Base-by-base conservation (phyloP, 257 asterid species). In the Nicotiana knightiana region DNA sequence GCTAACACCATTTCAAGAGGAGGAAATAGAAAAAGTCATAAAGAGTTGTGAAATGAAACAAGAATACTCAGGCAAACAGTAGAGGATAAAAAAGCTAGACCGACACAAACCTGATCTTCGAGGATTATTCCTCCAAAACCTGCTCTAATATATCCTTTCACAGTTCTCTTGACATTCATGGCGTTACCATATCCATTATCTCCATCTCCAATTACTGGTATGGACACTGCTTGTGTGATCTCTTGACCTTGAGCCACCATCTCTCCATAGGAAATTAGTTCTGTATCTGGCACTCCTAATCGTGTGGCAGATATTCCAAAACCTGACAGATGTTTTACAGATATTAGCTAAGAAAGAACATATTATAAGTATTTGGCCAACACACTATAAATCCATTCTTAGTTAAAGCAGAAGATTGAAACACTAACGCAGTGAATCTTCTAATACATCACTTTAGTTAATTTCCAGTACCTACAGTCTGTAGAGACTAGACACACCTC, bases 181-280 rank as follows among this genome's bases (percentile, higher is more conserved):
- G 98, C 91, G 83, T 95, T 95, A 82, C 98, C 99, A 82, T 95
- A 93, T 82, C 99, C 99, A 85, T 95, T 93, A 87, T 95, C 99
- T 67, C 92, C 99, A 87, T 95, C 99, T 58, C 99, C 99, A 76
- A 95, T 95, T 76, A 95, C 76, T 15, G 99, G 99, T 70, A 95
- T 93, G 79, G 96, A 90, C 62, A 91, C 95, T 58, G 99, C 95
- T 76, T 87, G 91, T 43, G 96, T 90, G 81, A 95, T 91, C 85
- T 90, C 93, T 67, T 13, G 90, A 71, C 97, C 99, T 88, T 92
- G 97, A 86, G 90, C 92, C 87, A 92, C 94, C 98, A 93, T 95
- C 89, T 95, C 99, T 18, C 98, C 99, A 61, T 88, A 95, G 46
- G 99, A 93, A 85, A 95, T 85, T 53, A 95, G 89, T 84, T 98